Percentiles rank a stretch among this genome's conserved stretches.
phyloP scores from a whole-genome alignment of 306 rosid species.

The Phaseolus lunatus region DNA sequence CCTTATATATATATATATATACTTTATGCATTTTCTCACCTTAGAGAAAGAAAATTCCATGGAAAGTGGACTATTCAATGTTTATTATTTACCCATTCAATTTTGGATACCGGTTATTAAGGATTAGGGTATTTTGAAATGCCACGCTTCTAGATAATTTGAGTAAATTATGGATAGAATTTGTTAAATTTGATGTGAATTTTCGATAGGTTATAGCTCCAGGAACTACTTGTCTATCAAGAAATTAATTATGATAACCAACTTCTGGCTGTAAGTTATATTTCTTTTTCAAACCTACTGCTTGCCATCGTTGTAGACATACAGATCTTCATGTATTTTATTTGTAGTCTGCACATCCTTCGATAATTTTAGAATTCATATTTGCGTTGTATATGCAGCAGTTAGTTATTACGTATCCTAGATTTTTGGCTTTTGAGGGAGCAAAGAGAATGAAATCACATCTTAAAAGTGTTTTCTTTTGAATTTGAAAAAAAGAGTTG shows the following conservation, averaged over 20 bases:
- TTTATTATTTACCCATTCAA: conserved; percentile 1
- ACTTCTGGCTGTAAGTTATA: conserved; percentile 8
- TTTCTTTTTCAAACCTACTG: conserved; percentile 35
- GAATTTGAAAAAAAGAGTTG: neutral
- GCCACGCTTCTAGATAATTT: neutral
- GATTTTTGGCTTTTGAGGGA: neutral
- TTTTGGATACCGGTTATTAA: neutral
- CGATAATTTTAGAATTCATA: neutral
- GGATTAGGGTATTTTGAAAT: neutral
- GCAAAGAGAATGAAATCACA: neutral
- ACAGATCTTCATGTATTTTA: conserved; percentile 2
- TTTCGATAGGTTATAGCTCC: neutral
- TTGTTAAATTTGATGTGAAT: neutral
- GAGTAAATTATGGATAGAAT: neutral
- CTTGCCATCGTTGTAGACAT: conserved; percentile 2
- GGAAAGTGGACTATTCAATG: neutral
- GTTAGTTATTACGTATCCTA: neutral
- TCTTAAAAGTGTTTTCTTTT: neutral
- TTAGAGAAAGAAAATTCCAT: neutral
- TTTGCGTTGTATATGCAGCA: neutral
- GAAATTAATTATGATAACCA: conserved; percentile 4
- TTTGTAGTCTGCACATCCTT: neutral
- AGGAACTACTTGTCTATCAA: neutral
- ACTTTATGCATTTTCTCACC: neutral
- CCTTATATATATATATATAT: neutral